A percentile compares a stretch with the other conserved stretches of the same genome.
phyloP scores from a whole-genome alignment of 441 rosid species.

The Cnidoscolus chayamansa region DNA sequence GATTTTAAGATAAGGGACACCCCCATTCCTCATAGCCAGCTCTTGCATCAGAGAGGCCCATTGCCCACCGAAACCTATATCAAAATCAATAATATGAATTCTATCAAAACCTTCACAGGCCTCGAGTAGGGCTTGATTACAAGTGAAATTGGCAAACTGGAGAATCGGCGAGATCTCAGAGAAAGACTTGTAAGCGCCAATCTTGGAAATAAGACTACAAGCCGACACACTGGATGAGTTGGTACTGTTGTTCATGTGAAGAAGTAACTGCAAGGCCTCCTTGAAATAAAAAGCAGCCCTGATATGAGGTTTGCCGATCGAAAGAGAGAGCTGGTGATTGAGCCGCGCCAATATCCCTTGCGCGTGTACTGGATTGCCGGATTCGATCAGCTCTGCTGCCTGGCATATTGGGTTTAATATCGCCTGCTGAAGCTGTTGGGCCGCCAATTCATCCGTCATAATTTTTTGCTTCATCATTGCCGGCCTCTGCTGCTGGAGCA shows the following conservation, averaged over 20 bases:
- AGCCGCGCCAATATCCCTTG: constrained; percentile 99
- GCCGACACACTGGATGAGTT: constrained; percentile 31
- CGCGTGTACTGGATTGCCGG: constrained; percentile 71
- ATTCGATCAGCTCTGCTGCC: constrained; percentile 34
- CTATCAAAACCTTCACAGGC: constrained; percentile 43
- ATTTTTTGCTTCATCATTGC: constrained; percentile 34
- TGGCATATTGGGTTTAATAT: constrained; percentile 32
- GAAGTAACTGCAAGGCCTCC: constrained; percentile 68
- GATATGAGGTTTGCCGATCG: constrained; percentile 69
- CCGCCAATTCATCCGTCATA: constrained; percentile 40
- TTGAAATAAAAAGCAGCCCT: constrained; percentile 82
- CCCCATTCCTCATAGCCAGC: constrained; percentile 49
- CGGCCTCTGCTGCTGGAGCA: constrained; percentile 29
- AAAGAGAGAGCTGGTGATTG: constrained; percentile 92
- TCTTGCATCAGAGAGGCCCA: constrained; percentile 84
- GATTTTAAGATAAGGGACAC: constrained; percentile 49
- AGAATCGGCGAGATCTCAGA: constrained; percentile 63
- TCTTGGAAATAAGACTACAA: constrained; percentile 48
- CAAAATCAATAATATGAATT: constrained; percentile 62
- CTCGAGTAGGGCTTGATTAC: constrained; percentile 67
- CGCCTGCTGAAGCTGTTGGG: constrained; percentile 50
- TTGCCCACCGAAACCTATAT: constrained; percentile 68
- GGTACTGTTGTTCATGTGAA: constrained; percentile 34
- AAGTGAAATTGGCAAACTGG: constrained; percentile 63
- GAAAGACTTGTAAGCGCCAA: constrained; percentile 62